A percentile compares a stretch with the other conserved stretches of the same genome.
Conservation (phyloP, 176 grass and related monocot species). For the Microstegium vimineum region DNA sequence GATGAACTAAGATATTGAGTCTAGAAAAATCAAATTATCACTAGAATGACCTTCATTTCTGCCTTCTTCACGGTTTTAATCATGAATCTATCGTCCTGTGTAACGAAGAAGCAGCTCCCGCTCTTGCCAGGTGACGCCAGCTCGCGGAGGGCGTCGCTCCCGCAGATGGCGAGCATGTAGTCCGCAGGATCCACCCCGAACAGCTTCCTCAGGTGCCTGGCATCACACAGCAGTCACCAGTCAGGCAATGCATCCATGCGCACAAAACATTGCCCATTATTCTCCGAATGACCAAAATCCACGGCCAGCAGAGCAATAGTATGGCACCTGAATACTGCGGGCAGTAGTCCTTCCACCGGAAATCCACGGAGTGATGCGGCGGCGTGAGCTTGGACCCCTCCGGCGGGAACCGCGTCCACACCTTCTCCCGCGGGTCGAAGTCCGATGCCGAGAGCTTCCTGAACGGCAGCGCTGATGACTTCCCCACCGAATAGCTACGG, state of each 20-base stretch:
- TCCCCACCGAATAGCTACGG: constrained; percentile 73
- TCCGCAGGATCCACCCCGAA: constrained; percentile 80
- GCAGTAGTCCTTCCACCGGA: constrained; percentile 90
- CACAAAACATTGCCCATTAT: neutral
- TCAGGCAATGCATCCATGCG: neutral
- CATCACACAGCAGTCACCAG: constrained; percentile 21
- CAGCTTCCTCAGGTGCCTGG: constrained; percentile 68
- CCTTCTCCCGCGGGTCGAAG: constrained; percentile 76
- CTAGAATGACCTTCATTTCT: constrained; percentile 65
- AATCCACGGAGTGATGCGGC: constrained; percentile 65
- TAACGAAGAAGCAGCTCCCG: constrained; percentile 79
- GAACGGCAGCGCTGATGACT: constrained; percentile 58
- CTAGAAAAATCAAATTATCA: neutral
- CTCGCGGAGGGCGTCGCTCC: constrained; percentile 59
- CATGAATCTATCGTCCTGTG: constrained; percentile 83
- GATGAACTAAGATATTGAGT: neutral
- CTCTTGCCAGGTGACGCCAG: constrained; percentile 83
- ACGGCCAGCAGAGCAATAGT: neutral
- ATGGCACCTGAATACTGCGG: constrained; percentile 66
- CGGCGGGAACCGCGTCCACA: constrained; percentile 81
- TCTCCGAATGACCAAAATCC: neutral
- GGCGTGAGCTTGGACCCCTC: constrained; percentile 85
- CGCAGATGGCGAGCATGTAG: constrained; percentile 92
- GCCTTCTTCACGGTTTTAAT: constrained; percentile 82
- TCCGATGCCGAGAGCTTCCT: constrained; percentile 46